Base-by-base conservation (phyloP, 2,329 filamentous ascomycete species). In the Nothomitra cinnamomea region DNA sequence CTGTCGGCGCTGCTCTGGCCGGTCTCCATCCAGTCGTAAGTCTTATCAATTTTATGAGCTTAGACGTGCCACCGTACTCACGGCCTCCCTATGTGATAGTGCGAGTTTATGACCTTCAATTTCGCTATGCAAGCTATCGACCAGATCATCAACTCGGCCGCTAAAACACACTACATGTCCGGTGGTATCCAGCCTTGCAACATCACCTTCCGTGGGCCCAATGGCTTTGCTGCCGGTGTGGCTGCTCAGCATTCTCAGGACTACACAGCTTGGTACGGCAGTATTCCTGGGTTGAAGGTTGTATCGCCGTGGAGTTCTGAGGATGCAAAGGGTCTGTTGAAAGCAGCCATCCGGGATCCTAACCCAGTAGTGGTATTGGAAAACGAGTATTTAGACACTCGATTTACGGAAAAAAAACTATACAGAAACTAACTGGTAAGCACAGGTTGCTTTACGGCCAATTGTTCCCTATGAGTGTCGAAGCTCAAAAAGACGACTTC, bases 51-150 rank as follows among this genome's bases (percentile, higher is more conserved):
- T 21, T 12, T 10, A 51, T 17, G 4, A 36, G 15, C 35, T n/a
- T 13, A 36, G 45, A 28, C 17, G 58, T 15, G 6, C 32, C 10
- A 24, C 13, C 32, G 17, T 49, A 32, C 25, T 32, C 45, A 32
- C 24, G 17, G 15, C 17, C 19, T 13, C 7, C 10, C 6, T 15
- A n/a, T 28, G 32, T 59, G 36, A 54, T 54, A 92, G 87, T 92
- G 85, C 79, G 92, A 98, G 76, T 98, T 98, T 79, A 98, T 98
- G 92, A 98, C 92, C 65, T 96, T 95, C 82, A 98, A 98, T 80
- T 96, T 96, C 69, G 90, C 92, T 70, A 98, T 98, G 92, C 92
- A 98, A 76, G 87, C 92, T 68, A 98, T 98, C 71, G 92, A 98
- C 70, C 92, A 98, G 71, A 87, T 98, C 68, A 89, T 98, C 80